Evolutionary conservation across 257 asterid species (phyloP).

Genomic region (Jacaranda copaia): DNA sequence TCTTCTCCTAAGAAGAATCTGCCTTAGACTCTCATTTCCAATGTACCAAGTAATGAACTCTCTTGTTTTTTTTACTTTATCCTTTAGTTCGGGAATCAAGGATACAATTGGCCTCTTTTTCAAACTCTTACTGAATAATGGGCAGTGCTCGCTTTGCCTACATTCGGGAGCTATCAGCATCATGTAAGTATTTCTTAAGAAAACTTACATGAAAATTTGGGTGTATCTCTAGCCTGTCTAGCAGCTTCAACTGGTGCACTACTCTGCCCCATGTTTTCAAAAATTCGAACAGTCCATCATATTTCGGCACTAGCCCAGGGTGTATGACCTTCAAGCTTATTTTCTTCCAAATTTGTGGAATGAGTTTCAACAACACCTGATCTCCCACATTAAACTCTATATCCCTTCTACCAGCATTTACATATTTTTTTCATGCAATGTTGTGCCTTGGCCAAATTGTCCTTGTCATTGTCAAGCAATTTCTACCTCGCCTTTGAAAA

Average conservation of each 20-base stretch:
- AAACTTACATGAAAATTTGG: neutral
- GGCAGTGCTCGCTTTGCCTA: neutral
- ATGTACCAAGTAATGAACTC: neutral
- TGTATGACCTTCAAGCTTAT: neutral
- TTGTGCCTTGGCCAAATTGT: neutral
- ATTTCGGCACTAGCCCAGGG: neutral
- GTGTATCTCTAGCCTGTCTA: neutral
- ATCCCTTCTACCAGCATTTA: neutral
- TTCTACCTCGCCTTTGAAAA: neutral
- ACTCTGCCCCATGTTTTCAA: neutral
- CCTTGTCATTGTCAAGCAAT: neutral
- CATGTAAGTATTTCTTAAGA: too few relatives aligned
- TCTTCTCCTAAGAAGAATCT: neutral
- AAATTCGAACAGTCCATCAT: neutral
- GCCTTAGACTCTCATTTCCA: neutral
- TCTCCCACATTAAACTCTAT: neutral
- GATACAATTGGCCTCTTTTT: neutral
- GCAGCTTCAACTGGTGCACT: neutral
- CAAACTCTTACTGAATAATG: neutral
- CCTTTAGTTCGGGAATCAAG: neutral
- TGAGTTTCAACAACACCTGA: neutral
- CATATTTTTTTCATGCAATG: neutral
- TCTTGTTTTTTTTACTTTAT: neutral
- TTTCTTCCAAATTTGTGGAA: neutral
- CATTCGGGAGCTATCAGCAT: too few relatives aligned